A percentile compares a stretch with the other conserved stretches of the same genome.
Conservation (phyloP, 805 yeast species). For the Candida tallmaniae region DNA sequence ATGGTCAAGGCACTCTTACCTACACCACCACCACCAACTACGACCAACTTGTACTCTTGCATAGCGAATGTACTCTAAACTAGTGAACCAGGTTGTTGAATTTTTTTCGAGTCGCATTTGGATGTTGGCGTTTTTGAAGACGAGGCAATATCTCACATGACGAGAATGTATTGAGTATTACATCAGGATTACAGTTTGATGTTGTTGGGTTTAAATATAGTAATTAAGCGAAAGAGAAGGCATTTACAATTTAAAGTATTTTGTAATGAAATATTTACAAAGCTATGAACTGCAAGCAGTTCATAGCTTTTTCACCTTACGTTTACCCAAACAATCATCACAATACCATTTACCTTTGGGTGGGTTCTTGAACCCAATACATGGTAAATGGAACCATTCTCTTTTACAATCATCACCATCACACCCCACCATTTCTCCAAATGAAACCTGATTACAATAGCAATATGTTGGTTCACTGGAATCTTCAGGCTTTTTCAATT, state of each 20-base stretch:
- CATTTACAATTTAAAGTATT: too few relatives aligned
- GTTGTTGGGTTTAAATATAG: too few relatives aligned
- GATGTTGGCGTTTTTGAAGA: not conserved
- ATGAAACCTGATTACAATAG: conserved; percentile 94
- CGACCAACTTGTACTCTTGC: conserved; percentile 87
- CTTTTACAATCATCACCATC: conserved; percentile 89
- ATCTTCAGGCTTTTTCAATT: conserved; percentile 18
- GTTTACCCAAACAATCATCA: conserved; percentile 37
- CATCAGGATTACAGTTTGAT: too few relatives aligned
- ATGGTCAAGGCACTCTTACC: conserved; percentile 97
- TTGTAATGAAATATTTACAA: too few relatives aligned
- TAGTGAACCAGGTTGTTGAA: conserved; percentile 4
- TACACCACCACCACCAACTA: conserved; percentile 98
- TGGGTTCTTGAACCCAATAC: conserved; percentile 79
- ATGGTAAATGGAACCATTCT: conserved; percentile 95
- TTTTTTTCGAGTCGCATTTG: conserved; percentile 6
- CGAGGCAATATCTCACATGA: too few relatives aligned
- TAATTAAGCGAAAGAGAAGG: too few relatives aligned
- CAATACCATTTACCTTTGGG: conserved; percentile 61
- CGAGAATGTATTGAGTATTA: too few relatives aligned
- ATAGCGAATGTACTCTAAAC: conserved; percentile 18
- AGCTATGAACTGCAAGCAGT: too few relatives aligned
- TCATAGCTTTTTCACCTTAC: conserved; percentile 13
- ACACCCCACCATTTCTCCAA: conserved; percentile 99
- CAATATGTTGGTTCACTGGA: conserved; percentile 78